Evolutionary conservation across 495 filamentous ascomycete genomes (phyloP).

Genomic region (Neurospora discreta): DNA sequence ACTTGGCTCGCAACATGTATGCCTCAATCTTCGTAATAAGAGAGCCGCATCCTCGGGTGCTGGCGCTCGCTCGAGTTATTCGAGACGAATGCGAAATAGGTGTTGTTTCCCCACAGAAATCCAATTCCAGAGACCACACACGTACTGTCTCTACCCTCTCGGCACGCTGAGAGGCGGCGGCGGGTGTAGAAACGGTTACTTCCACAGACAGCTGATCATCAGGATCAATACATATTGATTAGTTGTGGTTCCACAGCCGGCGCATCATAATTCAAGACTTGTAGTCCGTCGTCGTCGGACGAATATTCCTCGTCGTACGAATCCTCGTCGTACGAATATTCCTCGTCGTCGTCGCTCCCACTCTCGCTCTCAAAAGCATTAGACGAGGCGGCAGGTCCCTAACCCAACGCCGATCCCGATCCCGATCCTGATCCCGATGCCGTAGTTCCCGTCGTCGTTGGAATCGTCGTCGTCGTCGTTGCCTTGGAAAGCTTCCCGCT

Average conservation of each 20-base stretch:
- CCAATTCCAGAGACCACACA: neutral
- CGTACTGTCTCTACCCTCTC: no score
- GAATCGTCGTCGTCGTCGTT: no score
- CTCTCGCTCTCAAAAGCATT: neutral
- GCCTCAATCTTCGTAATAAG: neutral
- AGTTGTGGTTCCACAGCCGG: no score
- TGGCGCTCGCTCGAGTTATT: neutral
- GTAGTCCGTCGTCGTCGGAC: no score
- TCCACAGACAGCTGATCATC: neutral
- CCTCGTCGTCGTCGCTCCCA: neutral
- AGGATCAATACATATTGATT: neutral
- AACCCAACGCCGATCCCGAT: neutral
- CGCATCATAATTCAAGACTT: no score
- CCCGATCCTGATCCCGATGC: slow-evolving; percentile 5
- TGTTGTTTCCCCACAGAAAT: neutral
- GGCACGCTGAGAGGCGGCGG: neutral
- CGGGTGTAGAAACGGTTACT: neutral
- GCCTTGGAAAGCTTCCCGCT: neutral
- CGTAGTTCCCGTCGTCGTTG: no score
- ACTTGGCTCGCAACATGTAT: neutral
- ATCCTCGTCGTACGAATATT: no score
- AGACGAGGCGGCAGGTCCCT: neutral
- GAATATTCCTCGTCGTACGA: no score
- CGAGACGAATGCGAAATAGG: neutral
- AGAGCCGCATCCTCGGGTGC: neutral